phyloP scores from a whole-genome alignment of 371 early-diverging fungal genomes.

The Mucor ambiguus region DNA sequence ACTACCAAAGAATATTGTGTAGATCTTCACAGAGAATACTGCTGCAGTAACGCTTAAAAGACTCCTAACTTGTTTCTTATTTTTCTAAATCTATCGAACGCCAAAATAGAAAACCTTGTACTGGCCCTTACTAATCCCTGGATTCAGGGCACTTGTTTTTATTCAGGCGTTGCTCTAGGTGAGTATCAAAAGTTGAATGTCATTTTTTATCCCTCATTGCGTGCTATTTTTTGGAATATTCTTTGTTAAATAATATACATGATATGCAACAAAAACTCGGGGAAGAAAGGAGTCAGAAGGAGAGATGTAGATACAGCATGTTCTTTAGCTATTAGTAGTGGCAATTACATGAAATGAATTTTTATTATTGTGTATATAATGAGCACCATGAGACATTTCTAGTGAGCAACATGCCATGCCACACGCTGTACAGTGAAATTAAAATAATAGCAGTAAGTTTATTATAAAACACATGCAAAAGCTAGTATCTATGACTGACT shows the following conservation, averaged over 20 bases:
- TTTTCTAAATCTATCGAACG: background rate
- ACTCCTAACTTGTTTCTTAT: background rate
- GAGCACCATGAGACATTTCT: background rate
- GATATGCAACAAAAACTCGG: background rate
- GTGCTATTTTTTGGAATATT: background rate
- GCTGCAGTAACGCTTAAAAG: background rate
- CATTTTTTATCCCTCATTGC: background rate
- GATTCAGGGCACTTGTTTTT: background rate
- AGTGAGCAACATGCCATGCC: background rate
- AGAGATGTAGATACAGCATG: background rate
- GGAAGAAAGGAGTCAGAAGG: background rate
- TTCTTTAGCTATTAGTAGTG: background rate
- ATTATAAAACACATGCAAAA: background rate
- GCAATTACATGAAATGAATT: background rate
- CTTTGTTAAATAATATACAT: background rate
- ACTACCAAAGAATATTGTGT: background rate
- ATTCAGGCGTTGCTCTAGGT: background rate
- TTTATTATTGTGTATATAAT: background rate
- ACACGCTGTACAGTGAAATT: background rate
- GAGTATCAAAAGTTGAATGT: background rate
- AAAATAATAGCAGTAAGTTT: background rate
- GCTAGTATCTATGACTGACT: background rate
- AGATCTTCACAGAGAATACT: background rate
- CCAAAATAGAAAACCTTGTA: background rate
- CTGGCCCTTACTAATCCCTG: background rate